A percentile compares a stretch with the other conserved stretches of the same genome.
Evolutionary conservation across 164 flowering plant genomes (phyloP).

Genomic region (Kalanchoe fedtschenkoi): DNA sequence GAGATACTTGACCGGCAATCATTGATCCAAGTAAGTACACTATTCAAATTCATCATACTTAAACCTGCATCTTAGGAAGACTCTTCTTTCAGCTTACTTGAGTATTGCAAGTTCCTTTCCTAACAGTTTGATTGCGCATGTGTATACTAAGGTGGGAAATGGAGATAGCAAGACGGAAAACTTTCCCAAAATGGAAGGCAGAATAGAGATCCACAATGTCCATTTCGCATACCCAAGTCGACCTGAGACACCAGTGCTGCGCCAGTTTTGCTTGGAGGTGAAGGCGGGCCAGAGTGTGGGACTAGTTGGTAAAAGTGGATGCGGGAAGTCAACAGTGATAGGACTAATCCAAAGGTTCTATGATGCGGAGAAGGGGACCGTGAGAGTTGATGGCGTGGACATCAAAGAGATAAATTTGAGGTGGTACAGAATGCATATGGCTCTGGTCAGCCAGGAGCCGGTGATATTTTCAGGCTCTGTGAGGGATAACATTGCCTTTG

Average conservation of each 20-base stretch:
- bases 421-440: constrained; percentile 60
- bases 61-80: neutral
- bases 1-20: constrained; percentile 65
- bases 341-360: constrained; percentile 72
- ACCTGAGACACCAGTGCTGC: constrained; percentile 41
- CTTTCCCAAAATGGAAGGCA: constrained; percentile 37
- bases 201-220: constrained; percentile 60
- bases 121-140: neutral
- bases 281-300: constrained; percentile 67
- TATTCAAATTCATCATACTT: neutral
- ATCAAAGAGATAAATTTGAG: constrained; percentile 51
- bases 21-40: constrained; percentile 35
- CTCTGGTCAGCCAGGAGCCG: constrained; percentile 90
- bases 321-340: constrained; percentile 91
- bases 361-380: constrained; percentile 53
- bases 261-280: constrained; percentile 58
- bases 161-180: constrained; percentile 21
- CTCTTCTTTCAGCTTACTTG: neutral
- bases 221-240: constrained; percentile 72
- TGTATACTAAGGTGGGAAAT: constrained; percentile 21
- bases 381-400: constrained; percentile 69
- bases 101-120: neutral
- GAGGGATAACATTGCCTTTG: constrained; percentile 66
- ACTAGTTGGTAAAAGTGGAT: constrained; percentile 85
- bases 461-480: constrained; percentile 68